Conservation (phyloP, 2,329 filamentous ascomycete species). For the Fusarium clavum region DNA sequence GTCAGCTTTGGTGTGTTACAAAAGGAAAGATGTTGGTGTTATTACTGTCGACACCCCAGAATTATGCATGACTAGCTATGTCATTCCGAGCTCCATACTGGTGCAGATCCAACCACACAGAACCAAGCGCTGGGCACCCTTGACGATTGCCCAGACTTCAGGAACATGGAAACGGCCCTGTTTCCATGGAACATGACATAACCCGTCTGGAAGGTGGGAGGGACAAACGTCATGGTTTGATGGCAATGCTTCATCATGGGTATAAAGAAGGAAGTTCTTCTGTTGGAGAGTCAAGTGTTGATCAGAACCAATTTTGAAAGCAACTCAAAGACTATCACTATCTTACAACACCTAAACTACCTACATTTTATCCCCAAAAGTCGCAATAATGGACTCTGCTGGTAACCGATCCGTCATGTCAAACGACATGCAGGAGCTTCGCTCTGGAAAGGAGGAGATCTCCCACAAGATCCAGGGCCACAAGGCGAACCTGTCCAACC, state of each 20-base stretch:
- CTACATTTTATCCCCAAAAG: not conserved
- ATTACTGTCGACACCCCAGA: not conserved
- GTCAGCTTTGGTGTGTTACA: accelerated
- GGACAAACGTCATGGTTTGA: conserved; percentile 26
- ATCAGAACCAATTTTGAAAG: not conserved
- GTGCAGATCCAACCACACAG: conserved; percentile 19
- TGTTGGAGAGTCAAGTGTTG: not conserved
- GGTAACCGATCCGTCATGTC: conserved; percentile 56
- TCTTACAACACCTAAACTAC: not conserved
- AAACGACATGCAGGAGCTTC: conserved; percentile 56
- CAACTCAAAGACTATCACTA: not conserved
- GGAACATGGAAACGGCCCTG: conserved; percentile 15
- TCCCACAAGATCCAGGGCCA: conserved; percentile 53
- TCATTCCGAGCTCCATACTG: conserved; percentile 19
- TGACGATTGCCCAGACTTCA: not conserved
- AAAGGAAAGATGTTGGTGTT: not conserved
- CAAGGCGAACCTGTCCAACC: conserved; percentile 61
- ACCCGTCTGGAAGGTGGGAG: not conserved
- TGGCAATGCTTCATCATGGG: not conserved
- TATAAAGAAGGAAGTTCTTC: conserved; percentile 12
- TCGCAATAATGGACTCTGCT: conserved; percentile 46
- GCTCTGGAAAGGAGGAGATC: conserved; percentile 44
- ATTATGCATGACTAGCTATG: conserved; percentile 11
- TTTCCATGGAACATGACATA: conserved; percentile 36
- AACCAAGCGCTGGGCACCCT: conserved; percentile 13